Base-by-base conservation (phyloP, 1,284 basidiomycete genomes). In the Prillingera fragicola region DNA sequence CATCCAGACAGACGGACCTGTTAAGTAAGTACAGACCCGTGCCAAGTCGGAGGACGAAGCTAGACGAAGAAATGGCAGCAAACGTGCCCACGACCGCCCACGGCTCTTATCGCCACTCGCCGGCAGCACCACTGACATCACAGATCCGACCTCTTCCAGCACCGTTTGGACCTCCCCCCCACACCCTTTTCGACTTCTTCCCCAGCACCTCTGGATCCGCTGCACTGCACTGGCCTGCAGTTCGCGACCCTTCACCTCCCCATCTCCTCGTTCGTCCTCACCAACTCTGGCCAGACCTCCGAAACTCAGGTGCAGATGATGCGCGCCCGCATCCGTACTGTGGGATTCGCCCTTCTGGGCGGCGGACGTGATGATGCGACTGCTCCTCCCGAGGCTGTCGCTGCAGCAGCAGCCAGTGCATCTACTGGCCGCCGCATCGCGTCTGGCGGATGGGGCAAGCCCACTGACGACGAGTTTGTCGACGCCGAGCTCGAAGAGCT, bases 81-180 rank as follows among this genome's bases (percentile, higher is more conserved):
- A n/a, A 5, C n/a, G n/a, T n/a, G n/a, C n/a, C n/a, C n/a, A n/a
- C n/a, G n/a, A n/a, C n/a, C n/a, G n/a, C n/a, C n/a, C n/a, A n/a
- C n/a, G n/a, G n/a, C n/a, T n/a, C n/a, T n/a, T n/a, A n/a, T n/a
- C n/a, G n/a, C n/a, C n/a, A n/a, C n/a, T n/a, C n/a, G n/a, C n/a
- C n/a, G n/a, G n/a, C n/a, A n/a, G n/a, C n/a, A 23, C 25, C 14
- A 13, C 45, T 50, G 19, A 45, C 32, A 1, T n/a, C 21, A 9
- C 43, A 69, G 68, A 33, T 72, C 71, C 26, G 75, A 77, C 53
- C 58, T 77, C n/a, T 77, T 71, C 55, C 75, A 77, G 58, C 74
- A 75, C 50, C 73, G 74, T 2, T 66, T 76, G 9, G 69, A 66
- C 19, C 57, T 76, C 21, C 67, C 68, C 1, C 52, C 64, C 0